phyloP scores from a whole-genome alignment of 2,329 filamentous ascomycete species.

The Beauveria rudraprayagi region DNA sequence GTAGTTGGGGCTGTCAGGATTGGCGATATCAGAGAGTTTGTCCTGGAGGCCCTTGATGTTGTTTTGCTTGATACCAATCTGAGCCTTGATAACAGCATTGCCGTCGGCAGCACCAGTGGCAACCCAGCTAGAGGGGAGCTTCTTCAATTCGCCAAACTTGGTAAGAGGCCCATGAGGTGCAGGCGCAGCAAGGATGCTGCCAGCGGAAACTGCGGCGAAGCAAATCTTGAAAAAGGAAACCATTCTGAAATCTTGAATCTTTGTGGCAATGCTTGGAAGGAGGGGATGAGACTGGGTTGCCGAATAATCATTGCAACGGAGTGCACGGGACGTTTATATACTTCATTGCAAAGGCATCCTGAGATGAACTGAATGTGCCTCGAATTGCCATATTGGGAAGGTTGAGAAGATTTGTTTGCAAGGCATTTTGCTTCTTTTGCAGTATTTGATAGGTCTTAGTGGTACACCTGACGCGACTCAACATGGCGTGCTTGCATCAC shows the following conservation, averaged over 20 bases:
- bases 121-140: slow-evolving; percentile 2
- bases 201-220: slow-evolving; percentile 3
- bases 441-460: neutral
- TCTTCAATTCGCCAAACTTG: slow-evolving; percentile 6
- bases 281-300: neutral
- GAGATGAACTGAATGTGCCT: neutral
- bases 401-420: neutral
- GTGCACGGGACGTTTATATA: neutral
- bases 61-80: slow-evolving; percentile 12
- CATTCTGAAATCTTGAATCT: neutral
- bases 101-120: slow-evolving; percentile 1
- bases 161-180: slow-evolving; percentile 1
- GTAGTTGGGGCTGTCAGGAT: slow-evolving; percentile 20
- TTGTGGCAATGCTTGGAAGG: neutral
- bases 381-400: neutral
- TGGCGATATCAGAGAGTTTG: slow-evolving; percentile 18
- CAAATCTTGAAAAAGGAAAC: slow-evolving; percentile 12
- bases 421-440: neutral
- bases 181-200: slow-evolving; percentile 5
- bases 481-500: neutral
- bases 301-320: neutral
- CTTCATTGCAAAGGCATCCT: neutral
- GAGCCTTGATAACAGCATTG: slow-evolving; percentile 6
- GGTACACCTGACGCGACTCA: neutral
- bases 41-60: slow-evolving; percentile 20